phyloP scores from a whole-genome alignment of 805 yeast genomes.

The Cyberlindnera maritima region DNA sequence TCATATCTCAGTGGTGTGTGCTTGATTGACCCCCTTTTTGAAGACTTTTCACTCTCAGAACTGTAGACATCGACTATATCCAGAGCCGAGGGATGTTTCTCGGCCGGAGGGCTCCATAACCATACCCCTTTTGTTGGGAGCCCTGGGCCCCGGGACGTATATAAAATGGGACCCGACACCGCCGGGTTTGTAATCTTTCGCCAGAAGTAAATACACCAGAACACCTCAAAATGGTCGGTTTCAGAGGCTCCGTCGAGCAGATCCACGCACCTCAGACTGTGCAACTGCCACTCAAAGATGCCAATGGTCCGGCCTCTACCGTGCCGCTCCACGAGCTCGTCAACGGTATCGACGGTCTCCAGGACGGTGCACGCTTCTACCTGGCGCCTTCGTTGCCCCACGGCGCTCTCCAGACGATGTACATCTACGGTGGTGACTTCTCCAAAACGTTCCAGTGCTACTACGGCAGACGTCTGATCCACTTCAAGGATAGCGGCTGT shows the following conservation, averaged over 20 bases:
- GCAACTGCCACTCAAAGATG: conserved; percentile 22
- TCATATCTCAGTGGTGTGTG: background rate
- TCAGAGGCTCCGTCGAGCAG: conserved; percentile 26
- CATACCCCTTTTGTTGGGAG: background rate
- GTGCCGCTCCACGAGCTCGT: conserved; percentile 24
- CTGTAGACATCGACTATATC: background rate
- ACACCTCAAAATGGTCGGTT: conserved; percentile 27
- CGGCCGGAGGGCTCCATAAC: too few species aligned
- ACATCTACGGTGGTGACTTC: conserved; percentile 54
- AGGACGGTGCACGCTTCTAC: conserved; percentile 46
- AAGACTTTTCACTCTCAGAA: too few species aligned
- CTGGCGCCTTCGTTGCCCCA: conserved; percentile 63
- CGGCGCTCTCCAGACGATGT: conserved; percentile 78
- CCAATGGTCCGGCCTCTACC: conserved; percentile 10
- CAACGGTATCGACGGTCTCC: conserved; percentile 41
- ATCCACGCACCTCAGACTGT: conserved; percentile 27
- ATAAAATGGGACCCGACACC: too few species aligned
- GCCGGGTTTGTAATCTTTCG: too few species aligned
- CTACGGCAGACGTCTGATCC: conserved; percentile 70
- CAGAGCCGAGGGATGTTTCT: too few species aligned
- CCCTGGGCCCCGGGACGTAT: background rate
- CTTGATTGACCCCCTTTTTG: too few species aligned
- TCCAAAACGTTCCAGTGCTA: conserved; percentile 53
- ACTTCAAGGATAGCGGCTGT: conserved; percentile 63
- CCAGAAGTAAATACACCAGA: background rate